These are phyloP conservation scores for Austroboletus eburneus DNA, from an alignment of 768 basidiomycete species.

Conservation along the genomic window DNA sequence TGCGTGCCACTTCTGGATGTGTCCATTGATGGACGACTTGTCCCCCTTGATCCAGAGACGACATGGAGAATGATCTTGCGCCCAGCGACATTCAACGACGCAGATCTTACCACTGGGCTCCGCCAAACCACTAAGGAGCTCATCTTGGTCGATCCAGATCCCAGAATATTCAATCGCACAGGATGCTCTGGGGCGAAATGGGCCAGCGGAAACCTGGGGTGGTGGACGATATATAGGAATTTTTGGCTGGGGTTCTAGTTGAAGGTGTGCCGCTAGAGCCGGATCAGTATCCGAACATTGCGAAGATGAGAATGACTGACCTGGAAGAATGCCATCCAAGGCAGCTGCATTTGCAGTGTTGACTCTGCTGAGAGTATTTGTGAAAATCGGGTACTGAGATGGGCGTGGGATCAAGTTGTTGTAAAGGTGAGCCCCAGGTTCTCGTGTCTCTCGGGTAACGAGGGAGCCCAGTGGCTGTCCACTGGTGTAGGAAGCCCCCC, in stretches of 20 bases:
- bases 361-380: too few species aligned
- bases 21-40: constrained; percentile 9
- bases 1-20: constrained; percentile 20
- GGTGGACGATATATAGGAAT: not conserved
- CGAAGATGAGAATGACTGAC: not conserved
- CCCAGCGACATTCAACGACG: constrained; percentile 13
- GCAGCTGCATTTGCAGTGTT: too few species aligned
- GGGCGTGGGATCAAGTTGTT: not conserved
- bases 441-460: not conserved
- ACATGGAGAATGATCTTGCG: constrained; percentile 4
- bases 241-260: too few species aligned
- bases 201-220: not conserved
- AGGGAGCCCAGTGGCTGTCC: not conserved
- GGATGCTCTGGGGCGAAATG: not conserved
- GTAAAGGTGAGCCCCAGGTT: not conserved
- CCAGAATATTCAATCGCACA: constrained; percentile 6
- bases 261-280: too few species aligned
- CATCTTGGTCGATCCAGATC: constrained; percentile 11
- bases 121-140: constrained; percentile 3
- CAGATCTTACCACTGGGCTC: not conserved
- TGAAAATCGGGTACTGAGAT: too few species aligned
- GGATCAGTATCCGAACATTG: not conserved
- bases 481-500: not conserved
- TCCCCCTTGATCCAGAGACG: constrained; percentile 15
- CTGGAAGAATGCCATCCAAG: not conserved